These are phyloP conservation scores for Aureobasidium melanogenum DNA, from an alignment of 2,329 filamentous ascomycete genomes.

Conservation along the genomic window DNA sequence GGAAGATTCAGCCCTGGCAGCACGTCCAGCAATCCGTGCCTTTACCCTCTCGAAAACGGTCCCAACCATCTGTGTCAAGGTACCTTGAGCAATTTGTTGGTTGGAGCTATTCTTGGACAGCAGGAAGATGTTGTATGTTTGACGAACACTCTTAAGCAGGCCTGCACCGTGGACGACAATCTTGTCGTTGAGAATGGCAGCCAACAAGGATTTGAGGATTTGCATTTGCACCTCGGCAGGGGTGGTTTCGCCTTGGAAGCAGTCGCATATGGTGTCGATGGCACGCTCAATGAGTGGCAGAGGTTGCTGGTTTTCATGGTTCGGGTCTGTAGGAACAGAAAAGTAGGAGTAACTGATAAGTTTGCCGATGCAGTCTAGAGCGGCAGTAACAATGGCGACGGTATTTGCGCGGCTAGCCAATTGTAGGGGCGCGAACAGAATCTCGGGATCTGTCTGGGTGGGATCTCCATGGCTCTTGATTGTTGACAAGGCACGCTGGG, in stretches of 20 bases:
- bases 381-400: conserved; percentile 75
- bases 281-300: conserved; percentile 88
- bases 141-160: conserved; percentile 87
- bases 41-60: conserved; percentile 96
- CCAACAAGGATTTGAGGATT: conserved; percentile 93
- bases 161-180: conserved; percentile 97
- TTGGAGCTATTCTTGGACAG: conserved; percentile 89
- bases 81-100: conserved; percentile 94
- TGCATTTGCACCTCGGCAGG: conserved; percentile 88
- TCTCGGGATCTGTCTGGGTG: conserved; percentile 75
- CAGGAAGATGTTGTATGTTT: conserved; percentile 98
- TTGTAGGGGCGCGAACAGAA: conserved; percentile 84
- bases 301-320: conserved; percentile 16
- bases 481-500: conserved; percentile 71
- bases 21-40: conserved; percentile 75
- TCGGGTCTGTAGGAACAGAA: conserved; percentile 53
- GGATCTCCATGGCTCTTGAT: conserved; percentile 74
- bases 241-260: conserved; percentile 94
- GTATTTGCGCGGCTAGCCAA: conserved; percentile 82
- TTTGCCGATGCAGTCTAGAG: conserved; percentile 96
- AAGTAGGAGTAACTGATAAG: conserved; percentile 99
- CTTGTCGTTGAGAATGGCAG: conserved; percentile 95
- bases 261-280: conserved; percentile 98
- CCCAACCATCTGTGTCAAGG: conserved; percentile 95
- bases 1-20: conserved; percentile 55